phyloP scores from a whole-genome alignment of 495 filamentous ascomycete genomes.

The Podospora fimiseda region DNA sequence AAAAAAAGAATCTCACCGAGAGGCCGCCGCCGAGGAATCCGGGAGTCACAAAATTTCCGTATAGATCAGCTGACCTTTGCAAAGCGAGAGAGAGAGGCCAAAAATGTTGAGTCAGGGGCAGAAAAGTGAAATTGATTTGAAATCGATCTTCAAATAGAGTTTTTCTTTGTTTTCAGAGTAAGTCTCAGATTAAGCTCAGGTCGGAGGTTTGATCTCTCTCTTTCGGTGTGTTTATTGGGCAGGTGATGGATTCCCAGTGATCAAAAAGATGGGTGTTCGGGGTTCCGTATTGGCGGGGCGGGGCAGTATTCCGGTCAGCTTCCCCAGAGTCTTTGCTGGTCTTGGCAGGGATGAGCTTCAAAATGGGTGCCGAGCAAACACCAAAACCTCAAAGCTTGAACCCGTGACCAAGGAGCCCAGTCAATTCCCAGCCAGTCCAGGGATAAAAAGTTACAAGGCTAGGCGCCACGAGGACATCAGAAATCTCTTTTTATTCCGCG shows the following conservation, averaged over 20 bases:
- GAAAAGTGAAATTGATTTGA: no score
- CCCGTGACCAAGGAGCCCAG: constrained; percentile 17
- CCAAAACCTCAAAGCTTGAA: constrained; percentile 14
- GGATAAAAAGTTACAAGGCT: neutral
- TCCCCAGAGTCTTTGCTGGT: constrained; percentile 4
- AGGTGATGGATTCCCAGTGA: no score
- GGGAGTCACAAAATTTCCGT: neutral
- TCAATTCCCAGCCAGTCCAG: neutral
- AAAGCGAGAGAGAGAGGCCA: neutral
- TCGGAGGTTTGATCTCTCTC: no score
- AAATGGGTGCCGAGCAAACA: neutral
- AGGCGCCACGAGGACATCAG: constrained; percentile 29
- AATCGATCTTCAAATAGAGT: no score
- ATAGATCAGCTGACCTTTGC: neutral
- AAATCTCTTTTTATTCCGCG: constrained; percentile 11
- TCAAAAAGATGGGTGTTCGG: no score
- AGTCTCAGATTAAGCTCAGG: no score
- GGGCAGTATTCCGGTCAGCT: no score
- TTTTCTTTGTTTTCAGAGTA: no score
- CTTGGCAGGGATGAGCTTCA: constrained; percentile 21
- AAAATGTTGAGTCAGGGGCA: no score
- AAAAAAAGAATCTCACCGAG: no score
- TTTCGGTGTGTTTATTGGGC: no score
- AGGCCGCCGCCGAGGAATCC: neutral
- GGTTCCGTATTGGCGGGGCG: no score